These are phyloP conservation scores for Lomentospora prolificans DNA, from an alignment of 2,329 filamentous ascomycete genomes.

Conservation along the genomic window DNA sequence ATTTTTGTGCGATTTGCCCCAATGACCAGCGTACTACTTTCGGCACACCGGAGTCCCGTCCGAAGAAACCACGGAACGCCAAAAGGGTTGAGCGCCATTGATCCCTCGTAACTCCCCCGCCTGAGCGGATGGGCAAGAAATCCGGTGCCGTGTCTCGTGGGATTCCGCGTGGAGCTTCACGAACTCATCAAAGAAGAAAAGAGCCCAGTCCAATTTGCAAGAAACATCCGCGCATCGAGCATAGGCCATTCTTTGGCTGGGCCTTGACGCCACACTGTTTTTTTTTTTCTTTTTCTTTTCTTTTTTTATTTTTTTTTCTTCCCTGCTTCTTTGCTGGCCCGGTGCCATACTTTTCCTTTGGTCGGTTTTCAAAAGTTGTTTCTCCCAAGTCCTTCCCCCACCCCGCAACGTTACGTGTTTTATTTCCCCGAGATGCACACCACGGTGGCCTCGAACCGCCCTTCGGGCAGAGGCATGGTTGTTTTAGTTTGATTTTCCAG, in stretches of 20 bases:
- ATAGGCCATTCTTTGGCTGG: too few species aligned
- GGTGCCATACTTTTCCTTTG: too few species aligned
- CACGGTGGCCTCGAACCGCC: background rate
- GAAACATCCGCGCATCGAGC: too few species aligned
- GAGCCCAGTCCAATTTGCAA: too few species aligned
- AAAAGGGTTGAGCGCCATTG: background rate
- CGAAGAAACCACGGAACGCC: background rate
- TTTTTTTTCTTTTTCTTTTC: background rate
- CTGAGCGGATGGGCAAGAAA: background rate
- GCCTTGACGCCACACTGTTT: background rate
- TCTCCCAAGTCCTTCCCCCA: background rate
- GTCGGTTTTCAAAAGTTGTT: too few species aligned
- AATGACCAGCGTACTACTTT: background rate
- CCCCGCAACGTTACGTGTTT: conserved; percentile 6
- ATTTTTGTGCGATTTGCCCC: too few species aligned
- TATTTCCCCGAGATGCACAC: background rate
- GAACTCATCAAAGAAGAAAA: background rate
- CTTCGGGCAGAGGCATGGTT: background rate
- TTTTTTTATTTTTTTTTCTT: background rate
- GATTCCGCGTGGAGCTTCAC: background rate
- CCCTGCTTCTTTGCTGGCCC: too few species aligned
- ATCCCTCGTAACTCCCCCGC: too few species aligned
- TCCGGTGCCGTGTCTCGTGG: background rate
- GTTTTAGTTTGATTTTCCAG: background rate
- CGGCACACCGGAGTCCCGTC: background rate